These are phyloP conservation scores for Terana coerulea DNA, from an alignment of 768 basidiomycete species.

Conservation along the genomic window DNA sequence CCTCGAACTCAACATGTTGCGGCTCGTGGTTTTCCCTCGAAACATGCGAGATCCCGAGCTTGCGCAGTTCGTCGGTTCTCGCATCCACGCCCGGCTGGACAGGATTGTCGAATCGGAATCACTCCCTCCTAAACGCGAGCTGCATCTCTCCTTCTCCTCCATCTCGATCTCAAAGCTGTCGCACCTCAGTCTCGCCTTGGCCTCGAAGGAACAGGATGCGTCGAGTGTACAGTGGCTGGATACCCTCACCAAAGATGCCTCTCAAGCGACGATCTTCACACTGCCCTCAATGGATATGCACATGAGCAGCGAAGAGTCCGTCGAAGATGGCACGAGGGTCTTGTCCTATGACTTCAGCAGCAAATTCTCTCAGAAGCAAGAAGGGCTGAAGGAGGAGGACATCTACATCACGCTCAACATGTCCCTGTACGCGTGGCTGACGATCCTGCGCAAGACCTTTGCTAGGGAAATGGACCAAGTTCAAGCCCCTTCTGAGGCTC, in stretches of 20 bases:
- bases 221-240: slow-evolving; percentile 58
- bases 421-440: slow-evolving; percentile 78
- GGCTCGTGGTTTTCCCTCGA: slow-evolving; percentile 73
- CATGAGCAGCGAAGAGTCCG: slow-evolving; percentile 68
- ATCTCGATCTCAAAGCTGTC: slow-evolving; percentile 72
- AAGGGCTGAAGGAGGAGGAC: slow-evolving; percentile 54
- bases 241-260: slow-evolving; percentile 53
- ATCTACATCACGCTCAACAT: slow-evolving; percentile 87
- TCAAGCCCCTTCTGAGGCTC: slow-evolving; percentile 52
- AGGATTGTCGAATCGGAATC: slow-evolving; percentile 53
- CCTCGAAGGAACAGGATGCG: slow-evolving; percentile 33
- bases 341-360: slow-evolving; percentile 73
- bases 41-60: slow-evolving; percentile 76
- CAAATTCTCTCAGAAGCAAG: slow-evolving; percentile 52
- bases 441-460: slow-evolving; percentile 69
- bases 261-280: slow-evolving; percentile 74
- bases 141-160: slow-evolving; percentile 70
- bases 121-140: slow-evolving; percentile 53
- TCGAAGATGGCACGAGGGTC: slow-evolving; percentile 34
- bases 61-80: slow-evolving; percentile 66
- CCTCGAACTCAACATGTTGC: slow-evolving; percentile 59
- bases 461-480: slow-evolving; percentile 76
- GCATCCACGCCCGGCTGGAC: slow-evolving; percentile 68
- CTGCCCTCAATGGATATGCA: slow-evolving; percentile 79
- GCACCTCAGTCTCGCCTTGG: slow-evolving; percentile 51